A percentile compares a stretch with the other conserved stretches of the same genome.
These are phyloP conservation scores for Beta vulgaris DNA, from an alignment of 148 eudicot genomes.

Conservation along the genomic window DNA sequence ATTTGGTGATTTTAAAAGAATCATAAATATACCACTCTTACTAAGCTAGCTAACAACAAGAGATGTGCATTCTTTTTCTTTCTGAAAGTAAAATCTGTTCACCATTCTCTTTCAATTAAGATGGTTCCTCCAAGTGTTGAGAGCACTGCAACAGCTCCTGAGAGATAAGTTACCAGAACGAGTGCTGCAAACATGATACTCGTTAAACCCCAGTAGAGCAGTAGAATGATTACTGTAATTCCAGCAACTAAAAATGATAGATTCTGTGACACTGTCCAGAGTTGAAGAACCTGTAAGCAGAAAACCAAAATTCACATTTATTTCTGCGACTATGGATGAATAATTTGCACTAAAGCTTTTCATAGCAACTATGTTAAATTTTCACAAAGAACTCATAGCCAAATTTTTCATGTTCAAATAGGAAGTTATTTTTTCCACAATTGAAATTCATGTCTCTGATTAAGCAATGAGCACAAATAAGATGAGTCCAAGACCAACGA, in stretches of 20 bases:
- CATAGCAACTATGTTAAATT: too few species aligned
- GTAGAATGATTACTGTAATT: constrained; percentile 53
- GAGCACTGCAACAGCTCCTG: constrained; percentile 85
- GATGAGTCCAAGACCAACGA: background rate
- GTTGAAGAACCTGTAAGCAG: constrained; percentile 54
- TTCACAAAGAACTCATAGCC: background rate
- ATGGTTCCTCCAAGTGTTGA: constrained; percentile 95
- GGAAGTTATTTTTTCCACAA: background rate
- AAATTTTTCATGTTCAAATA: background rate
- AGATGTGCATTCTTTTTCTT: constrained; percentile 1
- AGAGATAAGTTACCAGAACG: constrained; percentile 50
- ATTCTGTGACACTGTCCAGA: constrained; percentile 75
- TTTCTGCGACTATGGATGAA: background rate
- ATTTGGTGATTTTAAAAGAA: too few species aligned
- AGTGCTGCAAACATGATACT: constrained; percentile 45
- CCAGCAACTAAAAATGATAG: constrained; percentile 82
- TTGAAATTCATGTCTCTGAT: background rate
- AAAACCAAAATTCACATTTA: background rate
- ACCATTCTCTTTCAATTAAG: constrained; percentile 97
- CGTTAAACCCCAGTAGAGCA: constrained; percentile 41
- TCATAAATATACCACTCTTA: too few species aligned
- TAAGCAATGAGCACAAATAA: background rate
- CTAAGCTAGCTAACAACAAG: constrained; percentile 5
- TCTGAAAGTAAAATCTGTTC: constrained; percentile 3
- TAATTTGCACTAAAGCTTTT: background rate